Conservation (phyloP, 2,329 filamentous ascomycete genomes). For the Stachybotrys echinatus region DNA sequence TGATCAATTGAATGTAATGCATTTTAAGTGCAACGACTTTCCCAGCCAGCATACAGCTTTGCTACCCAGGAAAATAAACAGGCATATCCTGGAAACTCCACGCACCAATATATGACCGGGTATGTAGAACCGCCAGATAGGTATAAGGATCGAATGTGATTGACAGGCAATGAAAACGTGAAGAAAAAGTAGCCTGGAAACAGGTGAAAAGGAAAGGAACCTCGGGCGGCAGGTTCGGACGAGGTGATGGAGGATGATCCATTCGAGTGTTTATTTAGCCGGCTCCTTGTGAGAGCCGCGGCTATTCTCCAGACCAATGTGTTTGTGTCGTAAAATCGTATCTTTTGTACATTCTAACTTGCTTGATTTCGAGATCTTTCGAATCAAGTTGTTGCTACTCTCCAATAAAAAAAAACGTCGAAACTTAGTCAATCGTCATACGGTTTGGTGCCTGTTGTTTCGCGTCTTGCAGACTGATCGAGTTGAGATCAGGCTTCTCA, state of each 20-base stretch:
- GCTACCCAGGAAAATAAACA: too few relatives aligned
- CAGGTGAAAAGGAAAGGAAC: background rate
- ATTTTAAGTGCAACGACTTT: background rate
- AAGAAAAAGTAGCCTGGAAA: background rate
- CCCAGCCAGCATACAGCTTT: too few relatives aligned
- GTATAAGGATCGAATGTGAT: background rate
- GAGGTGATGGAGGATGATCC: too few relatives aligned
- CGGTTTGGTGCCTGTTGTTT: slow-evolving; percentile 49
- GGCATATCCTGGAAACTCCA: background rate
- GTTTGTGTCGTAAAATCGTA: slow-evolving; percentile 26
- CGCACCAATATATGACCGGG: background rate
- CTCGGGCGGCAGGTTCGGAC: too few relatives aligned
- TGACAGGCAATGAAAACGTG: background rate
- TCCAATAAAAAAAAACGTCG: too few relatives aligned
- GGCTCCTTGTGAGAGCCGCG: too few relatives aligned
- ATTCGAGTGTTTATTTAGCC: too few relatives aligned
- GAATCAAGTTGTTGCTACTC: too few relatives aligned
- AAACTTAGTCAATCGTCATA: slow-evolving; percentile 55
- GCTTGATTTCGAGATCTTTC: slow-evolving; percentile 1
- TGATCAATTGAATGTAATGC: too few relatives aligned
- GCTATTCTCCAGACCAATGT: background rate
- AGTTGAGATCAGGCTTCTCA: slow-evolving; percentile 52
- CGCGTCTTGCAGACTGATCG: slow-evolving; percentile 51
- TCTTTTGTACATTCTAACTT: slow-evolving; percentile 24
- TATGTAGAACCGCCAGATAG: background rate